These are phyloP conservation scores for Rhododendron simsii DNA, from an alignment of 148 eudicot species.

Conservation along the genomic window DNA sequence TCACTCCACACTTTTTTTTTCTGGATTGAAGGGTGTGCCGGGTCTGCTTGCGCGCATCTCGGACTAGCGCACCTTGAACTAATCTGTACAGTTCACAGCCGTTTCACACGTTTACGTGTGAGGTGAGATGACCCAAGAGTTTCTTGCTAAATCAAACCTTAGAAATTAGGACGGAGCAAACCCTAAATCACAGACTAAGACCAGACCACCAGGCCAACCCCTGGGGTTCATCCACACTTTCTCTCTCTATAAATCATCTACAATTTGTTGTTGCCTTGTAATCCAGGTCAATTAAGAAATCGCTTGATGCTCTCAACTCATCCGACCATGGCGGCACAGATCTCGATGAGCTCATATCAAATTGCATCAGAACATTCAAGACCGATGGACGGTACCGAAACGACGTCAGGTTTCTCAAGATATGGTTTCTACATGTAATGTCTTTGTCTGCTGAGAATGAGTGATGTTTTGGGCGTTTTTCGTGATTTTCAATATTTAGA, in stretches of 20 bases:
- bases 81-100: not conserved
- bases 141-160: too few relatives aligned
- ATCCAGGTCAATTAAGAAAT: conserved; percentile 51
- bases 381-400: conserved; percentile 41
- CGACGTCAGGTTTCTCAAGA: conserved; percentile 82
- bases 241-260: not conserved
- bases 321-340: conserved; percentile 16
- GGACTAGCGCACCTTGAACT: not conserved
- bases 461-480: not conserved
- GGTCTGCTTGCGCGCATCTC: too few relatives aligned
- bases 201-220: too few relatives aligned
- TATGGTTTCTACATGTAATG: conserved; percentile 81
- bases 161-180: not conserved
- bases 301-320: conserved; percentile 25
- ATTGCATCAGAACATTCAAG: conserved; percentile 64
- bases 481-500: not conserved
- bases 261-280: not conserved
- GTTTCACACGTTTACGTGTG: too few relatives aligned
- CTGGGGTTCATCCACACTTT: too few relatives aligned
- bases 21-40: too few relatives aligned
- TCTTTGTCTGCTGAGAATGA: not conserved
- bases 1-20: not conserved
- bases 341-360: conserved; percentile 36
- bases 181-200: not conserved
- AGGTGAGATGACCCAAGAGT: not conserved